These are phyloP conservation scores for Perkinsus olseni DNA, from an alignment of 169 alveolate genomes.

Conservation along the genomic window DNA sequence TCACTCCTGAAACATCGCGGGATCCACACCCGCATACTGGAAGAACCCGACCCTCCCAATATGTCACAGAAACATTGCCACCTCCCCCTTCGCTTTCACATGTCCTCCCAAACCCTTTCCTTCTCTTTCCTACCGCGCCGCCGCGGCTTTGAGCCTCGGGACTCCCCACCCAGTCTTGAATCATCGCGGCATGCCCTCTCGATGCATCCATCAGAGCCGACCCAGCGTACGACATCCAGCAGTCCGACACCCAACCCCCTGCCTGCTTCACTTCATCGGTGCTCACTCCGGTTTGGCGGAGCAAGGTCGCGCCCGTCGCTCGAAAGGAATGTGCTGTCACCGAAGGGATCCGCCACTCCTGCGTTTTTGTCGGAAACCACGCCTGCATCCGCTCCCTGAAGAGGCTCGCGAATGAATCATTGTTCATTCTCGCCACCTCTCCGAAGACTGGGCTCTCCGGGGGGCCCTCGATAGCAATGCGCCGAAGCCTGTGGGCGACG, in stretches of 20 bases:
- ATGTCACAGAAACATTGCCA: too few relatives aligned
- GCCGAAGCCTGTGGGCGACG: neutral
- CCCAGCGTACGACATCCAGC: neutral
- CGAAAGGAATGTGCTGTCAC: neutral
- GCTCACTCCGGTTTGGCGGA: neutral
- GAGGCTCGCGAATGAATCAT: neutral
- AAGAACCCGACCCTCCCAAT: too few relatives aligned
- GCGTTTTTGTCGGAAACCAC: neutral
- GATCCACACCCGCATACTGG: too few relatives aligned
- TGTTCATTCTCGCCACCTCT: neutral
- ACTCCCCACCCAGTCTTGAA: too few relatives aligned
- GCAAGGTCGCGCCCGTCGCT: neutral
- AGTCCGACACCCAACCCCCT: neutral
- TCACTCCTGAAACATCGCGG: too few relatives aligned
- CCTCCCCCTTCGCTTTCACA: too few relatives aligned
- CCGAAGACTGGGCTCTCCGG: neutral
- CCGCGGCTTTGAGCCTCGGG: too few relatives aligned
- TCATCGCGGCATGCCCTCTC: neutral
- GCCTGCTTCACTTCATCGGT: neutral
- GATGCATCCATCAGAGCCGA: neutral
- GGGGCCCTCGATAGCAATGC: neutral
- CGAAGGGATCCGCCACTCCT: neutral
- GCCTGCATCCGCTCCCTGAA: neutral
- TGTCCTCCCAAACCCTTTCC: too few relatives aligned
- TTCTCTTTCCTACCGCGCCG: too few relatives aligned